Evolutionary conservation across 139 green algal genomes (phyloP).

Genomic region (Medakamo hakoo): DNA sequence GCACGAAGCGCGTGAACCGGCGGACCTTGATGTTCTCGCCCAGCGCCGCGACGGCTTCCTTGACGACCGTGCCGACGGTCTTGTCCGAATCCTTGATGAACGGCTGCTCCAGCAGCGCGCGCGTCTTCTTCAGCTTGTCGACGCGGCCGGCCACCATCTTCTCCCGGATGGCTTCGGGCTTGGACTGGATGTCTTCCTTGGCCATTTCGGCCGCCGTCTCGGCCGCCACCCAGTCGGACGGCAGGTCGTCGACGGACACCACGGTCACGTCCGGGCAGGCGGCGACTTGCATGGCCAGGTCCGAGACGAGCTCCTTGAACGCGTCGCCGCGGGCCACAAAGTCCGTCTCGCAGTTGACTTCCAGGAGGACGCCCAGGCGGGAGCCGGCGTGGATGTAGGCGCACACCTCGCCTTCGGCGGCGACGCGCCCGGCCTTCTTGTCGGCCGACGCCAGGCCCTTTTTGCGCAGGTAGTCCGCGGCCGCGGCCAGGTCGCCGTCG

Average conservation of each 20-base stretch:
- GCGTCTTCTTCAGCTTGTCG: constrained; percentile 65
- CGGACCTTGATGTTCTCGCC: constrained; percentile 83
- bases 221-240: constrained; percentile 32
- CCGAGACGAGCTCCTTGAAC: constrained; percentile 61
- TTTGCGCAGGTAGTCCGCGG: constrained; percentile 76
- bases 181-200: constrained; percentile 86
- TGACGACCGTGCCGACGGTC: constrained; percentile 67
- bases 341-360: constrained; percentile 96
- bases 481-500: constrained; percentile 58
- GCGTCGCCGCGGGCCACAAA: constrained; percentile 78
- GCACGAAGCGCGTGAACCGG: constrained; percentile 59
- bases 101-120: constrained; percentile 73
- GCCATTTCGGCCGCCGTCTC: constrained; percentile 80
- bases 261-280: constrained; percentile 42
- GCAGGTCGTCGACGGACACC: constrained; percentile 43
- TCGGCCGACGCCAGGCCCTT: constrained; percentile 88
- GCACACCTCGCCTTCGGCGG: constrained; percentile 72
- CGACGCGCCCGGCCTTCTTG: constrained; percentile 89
- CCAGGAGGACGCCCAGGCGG: constrained; percentile 73
- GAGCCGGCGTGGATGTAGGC: constrained; percentile 87
- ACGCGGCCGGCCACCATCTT: constrained; percentile 93
- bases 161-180: constrained; percentile 81
- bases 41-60: constrained; percentile 68
- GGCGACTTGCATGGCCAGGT: constrained; percentile 61
- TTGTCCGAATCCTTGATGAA: constrained; percentile 81